phyloP scores from a whole-genome alignment of 371 early-diverging fungal genomes.

The Mortierella sp. region DNA sequence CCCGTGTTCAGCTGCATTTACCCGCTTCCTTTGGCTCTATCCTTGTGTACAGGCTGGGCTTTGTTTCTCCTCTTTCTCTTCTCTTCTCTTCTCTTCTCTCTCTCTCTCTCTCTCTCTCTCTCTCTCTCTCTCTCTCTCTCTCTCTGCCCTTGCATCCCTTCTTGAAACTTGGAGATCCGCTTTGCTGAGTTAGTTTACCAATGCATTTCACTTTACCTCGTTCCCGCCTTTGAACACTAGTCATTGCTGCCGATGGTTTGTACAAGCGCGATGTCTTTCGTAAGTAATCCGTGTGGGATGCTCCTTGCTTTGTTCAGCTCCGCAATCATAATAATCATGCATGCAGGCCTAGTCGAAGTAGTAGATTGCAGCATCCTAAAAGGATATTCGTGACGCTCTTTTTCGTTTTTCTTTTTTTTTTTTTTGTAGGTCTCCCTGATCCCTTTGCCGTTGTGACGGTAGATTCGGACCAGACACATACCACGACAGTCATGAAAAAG shows the following conservation, averaged over 20 bases:
- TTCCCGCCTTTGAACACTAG: conserved; percentile 48
- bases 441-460: conserved; percentile 94
- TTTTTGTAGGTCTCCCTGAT: conserved; percentile 70
- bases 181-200: background rate
- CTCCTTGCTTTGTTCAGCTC: background rate
- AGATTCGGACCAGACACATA: conserved; percentile 85
- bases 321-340: conserved; percentile 1
- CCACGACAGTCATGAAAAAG: conserved; percentile 80
- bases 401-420: conserved; percentile 1
- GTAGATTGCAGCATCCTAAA: background rate
- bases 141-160: no score
- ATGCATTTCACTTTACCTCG: background rate
- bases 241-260: conserved; percentile 93
- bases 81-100: no score
- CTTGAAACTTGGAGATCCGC: no score
- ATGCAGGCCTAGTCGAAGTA: no score
- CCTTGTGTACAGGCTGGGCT: no score
- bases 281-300: conserved; percentile 55
- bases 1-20: no score
- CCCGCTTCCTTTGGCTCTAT: no score
- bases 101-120: no score
- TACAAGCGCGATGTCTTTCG: conserved; percentile 92
- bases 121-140: no score
- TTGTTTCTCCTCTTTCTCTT: no score
- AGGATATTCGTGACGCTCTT: conserved; percentile 1